Evolutionary conservation across 2,329 filamentous ascomycete species (phyloP).

Genomic region (Fusarium sp.): DNA sequence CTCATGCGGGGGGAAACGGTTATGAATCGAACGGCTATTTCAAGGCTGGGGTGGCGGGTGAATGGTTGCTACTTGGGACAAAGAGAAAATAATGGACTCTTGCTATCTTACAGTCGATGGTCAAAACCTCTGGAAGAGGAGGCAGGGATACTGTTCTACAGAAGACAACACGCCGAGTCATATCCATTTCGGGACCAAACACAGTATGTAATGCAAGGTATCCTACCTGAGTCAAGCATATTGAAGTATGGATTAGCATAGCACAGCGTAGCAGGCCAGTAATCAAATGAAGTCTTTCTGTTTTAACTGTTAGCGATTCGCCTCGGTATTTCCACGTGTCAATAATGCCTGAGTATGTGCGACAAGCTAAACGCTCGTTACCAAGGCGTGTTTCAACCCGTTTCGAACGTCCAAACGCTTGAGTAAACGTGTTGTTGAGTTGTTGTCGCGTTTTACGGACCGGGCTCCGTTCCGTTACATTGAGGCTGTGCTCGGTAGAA

Average conservation of each 20-base stretch:
- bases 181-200: neutral
- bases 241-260: conserved; percentile 13
- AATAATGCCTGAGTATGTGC: neutral
- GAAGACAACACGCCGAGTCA: conserved; percentile 9
- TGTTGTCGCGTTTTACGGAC: neutral
- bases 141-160: neutral
- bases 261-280: conserved; percentile 26
- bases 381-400: neutral
- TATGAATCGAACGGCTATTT: conserved; percentile 26
- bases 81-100: conserved; percentile 28
- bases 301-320: conserved; percentile 5
- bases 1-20: conserved; percentile 44
- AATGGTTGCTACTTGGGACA: neutral
- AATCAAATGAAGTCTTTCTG: conserved; percentile 21
- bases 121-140: conserved; percentile 7
- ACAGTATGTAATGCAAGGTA: conserved; percentile 16
- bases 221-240: conserved; percentile 11
- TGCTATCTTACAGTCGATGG: conserved; percentile 21
- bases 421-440: neutral
- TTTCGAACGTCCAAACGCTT: neutral
- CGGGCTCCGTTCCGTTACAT: neutral
- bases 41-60: conserved; percentile 1
- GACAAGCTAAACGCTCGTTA: neutral
- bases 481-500: conserved; percentile 29
- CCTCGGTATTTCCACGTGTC: conserved; percentile 5